Percentiles rank a stretch among this genome's conserved stretches.
These are phyloP conservation scores for Amanita muscaria DNA, from an alignment of 768 basidiomycete species.

Conservation along the genomic window DNA sequence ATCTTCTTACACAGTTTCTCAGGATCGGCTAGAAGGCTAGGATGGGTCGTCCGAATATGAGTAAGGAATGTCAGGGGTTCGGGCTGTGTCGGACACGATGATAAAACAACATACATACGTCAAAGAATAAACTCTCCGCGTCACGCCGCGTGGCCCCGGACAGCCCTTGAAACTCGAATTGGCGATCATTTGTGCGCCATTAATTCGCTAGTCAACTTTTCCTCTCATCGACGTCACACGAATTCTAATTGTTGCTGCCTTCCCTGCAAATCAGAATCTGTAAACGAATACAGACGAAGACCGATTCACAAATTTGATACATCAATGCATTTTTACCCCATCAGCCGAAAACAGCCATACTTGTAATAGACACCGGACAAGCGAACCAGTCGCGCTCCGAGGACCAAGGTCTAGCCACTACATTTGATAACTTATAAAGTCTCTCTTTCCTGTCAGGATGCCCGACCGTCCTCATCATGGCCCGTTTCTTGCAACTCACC, in stretches of 20 bases:
- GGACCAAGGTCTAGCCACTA: conserved; percentile 1
- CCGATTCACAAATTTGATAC: too few relatives aligned
- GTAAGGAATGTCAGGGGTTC: conserved; percentile 5
- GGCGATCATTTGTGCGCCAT: too few relatives aligned
- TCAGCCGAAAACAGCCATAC: neutral
- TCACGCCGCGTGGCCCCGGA: too few relatives aligned
- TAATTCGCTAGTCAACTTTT: too few relatives aligned
- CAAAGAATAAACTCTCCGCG: too few relatives aligned
- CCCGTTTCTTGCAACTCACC: neutral
- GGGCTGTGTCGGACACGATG: neutral
- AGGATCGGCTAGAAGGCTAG: neutral
- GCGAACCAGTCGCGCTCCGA: conserved; percentile 7
- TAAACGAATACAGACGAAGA: too few relatives aligned
- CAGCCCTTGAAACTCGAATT: too few relatives aligned
- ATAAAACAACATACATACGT: too few relatives aligned
- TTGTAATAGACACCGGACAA: neutral
- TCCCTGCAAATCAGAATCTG: too few relatives aligned
- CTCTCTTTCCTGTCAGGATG: neutral
- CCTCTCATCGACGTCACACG: too few relatives aligned
- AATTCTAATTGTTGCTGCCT: too few relatives aligned
- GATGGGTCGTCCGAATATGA: neutral
- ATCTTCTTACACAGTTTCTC: neutral
- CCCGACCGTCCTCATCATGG: conserved; percentile 1
- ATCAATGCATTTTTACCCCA: neutral
- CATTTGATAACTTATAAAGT: conserved; percentile 1